Conservation (phyloP, 805 yeast genomes). For the Wickerhamiella azymoides region DNA sequence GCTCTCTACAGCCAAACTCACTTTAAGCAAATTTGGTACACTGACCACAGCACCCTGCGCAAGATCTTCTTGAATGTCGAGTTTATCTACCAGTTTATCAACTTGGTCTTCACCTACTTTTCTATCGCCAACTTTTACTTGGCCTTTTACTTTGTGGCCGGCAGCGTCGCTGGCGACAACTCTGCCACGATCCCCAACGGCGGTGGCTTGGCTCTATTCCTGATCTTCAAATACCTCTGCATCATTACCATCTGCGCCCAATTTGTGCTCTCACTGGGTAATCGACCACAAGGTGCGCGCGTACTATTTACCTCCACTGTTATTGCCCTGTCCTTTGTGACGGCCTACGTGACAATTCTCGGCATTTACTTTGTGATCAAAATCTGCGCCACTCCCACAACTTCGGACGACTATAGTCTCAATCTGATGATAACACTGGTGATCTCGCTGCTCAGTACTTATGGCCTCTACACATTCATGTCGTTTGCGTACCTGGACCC, state of each 20-base stretch:
- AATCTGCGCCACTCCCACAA: conserved; percentile 32
- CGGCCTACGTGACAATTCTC: conserved; percentile 64
- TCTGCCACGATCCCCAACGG: conserved; percentile 31
- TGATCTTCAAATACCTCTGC: conserved; percentile 73
- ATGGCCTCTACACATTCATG: conserved; percentile 74
- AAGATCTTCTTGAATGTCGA: conserved; percentile 75
- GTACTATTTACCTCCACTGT: conserved; percentile 62
- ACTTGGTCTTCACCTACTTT: conserved; percentile 77
- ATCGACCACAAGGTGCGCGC: conserved; percentile 92
- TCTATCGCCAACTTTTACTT: conserved; percentile 83
- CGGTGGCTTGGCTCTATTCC: conserved; percentile 76
- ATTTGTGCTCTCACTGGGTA: conserved; percentile 89
- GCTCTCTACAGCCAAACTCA: conserved; percentile 81
- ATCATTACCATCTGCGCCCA: conserved; percentile 74
- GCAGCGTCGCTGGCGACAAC: conserved; percentile 46
- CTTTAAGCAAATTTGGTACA: conserved; percentile 76
- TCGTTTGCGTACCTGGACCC: conserved; percentile 84
- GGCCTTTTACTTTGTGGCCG: conserved; percentile 86
- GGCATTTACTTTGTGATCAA: conserved; percentile 67
- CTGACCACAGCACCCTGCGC: conserved; percentile 70
- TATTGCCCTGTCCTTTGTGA: conserved; percentile 59
- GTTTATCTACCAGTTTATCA: conserved; percentile 73
- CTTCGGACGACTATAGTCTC: conserved; percentile 33
- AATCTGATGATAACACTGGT: conserved; percentile 47
- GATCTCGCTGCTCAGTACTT: conserved; percentile 76